Evolutionary conservation across 805 yeast species (phyloP).

Genomic region (Jamesozyma piceae): DNA sequence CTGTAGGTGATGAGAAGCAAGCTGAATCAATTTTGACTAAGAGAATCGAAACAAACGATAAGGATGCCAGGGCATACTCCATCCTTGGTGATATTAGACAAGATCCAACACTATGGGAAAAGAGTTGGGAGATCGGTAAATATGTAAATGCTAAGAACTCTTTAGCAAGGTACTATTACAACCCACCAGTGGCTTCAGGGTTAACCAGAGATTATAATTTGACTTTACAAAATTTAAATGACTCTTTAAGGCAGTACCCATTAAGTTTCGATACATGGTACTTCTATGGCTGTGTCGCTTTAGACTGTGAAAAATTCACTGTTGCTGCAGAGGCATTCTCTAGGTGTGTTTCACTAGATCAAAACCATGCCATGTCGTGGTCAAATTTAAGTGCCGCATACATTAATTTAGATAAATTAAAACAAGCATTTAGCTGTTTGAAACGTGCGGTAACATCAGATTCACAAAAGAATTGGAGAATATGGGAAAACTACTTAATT

Average conservation of each 20-base stretch:
- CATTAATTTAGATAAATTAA: slow-evolving; percentile 49
- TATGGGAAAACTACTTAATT: slow-evolving; percentile 78
- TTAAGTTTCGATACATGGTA: slow-evolving; percentile 78
- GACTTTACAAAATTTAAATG: slow-evolving; percentile 62
- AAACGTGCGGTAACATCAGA: slow-evolving; percentile 70
- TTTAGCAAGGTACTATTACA: slow-evolving; percentile 60
- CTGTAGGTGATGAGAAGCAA: slow-evolving; percentile 60
- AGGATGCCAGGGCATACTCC: slow-evolving; percentile 75
- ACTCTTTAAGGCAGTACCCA: slow-evolving; percentile 66
- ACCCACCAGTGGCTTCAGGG: slow-evolving; percentile 51
- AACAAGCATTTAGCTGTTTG: slow-evolving; percentile 79
- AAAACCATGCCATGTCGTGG: slow-evolving; percentile 77
- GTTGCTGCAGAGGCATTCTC: slow-evolving; percentile 88
- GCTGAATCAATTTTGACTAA: slow-evolving; percentile 53
- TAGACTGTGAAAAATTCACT: slow-evolving; percentile 61
- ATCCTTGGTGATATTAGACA: slow-evolving; percentile 77
- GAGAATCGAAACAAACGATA: slow-evolving; percentile 48
- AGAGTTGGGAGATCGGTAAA: slow-evolving; percentile 78
- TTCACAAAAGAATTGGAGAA: slow-evolving; percentile 70
- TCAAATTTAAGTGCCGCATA: slow-evolving; percentile 80
- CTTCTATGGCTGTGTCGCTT: slow-evolving; percentile 82
- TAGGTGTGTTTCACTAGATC: slow-evolving; percentile 80
- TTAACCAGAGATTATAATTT: slow-evolving; percentile 39
- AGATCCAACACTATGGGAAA: slow-evolving; percentile 69
- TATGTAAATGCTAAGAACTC: slow-evolving; percentile 83